These are phyloP conservation scores for Leptographium procerum DNA, from an alignment of 2,329 filamentous ascomycete species.

Conservation along the genomic window DNA sequence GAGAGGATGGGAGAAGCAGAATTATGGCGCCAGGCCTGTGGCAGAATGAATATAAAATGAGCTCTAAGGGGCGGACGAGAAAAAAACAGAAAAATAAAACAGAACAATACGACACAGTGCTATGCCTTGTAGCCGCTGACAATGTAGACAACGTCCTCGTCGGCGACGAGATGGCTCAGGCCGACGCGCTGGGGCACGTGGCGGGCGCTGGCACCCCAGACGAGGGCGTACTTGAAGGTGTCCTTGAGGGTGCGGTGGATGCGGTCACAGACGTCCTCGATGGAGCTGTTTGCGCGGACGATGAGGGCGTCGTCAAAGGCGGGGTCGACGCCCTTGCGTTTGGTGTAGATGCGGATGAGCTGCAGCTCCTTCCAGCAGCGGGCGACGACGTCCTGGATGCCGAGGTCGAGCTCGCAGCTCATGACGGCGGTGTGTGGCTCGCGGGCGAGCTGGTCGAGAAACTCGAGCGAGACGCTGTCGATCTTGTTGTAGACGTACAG, in stretches of 20 bases:
- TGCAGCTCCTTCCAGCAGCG: conserved; percentile 88
- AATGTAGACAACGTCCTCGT: conserved; percentile 60
- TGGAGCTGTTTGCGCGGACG: conserved; percentile 73
- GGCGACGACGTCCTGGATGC: conserved; percentile 86
- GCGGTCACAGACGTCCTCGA: conserved; percentile 95
- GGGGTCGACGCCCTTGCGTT: conserved; percentile 84
- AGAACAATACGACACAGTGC: background rate
- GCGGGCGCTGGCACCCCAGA: conserved; percentile 93
- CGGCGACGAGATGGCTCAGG: conserved; percentile 63
- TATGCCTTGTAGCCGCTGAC: conserved; percentile 52
- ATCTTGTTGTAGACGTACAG: conserved; percentile 99
- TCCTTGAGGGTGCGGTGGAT: conserved; percentile 93
- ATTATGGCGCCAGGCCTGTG: background rate
- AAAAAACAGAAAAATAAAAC: background rate
- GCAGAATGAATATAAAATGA: background rate
- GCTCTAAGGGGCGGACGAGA: no score
- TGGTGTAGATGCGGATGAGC: conserved; percentile 89
- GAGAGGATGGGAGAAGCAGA: no score
- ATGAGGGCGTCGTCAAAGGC: conserved; percentile 88
- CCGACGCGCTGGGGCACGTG: conserved; percentile 93
- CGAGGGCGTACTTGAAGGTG: conserved; percentile 95
- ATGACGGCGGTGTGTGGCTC: conserved; percentile 94
- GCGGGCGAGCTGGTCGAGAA: conserved; percentile 80
- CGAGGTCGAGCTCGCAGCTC: conserved; percentile 92
- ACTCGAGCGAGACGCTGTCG: conserved; percentile 86